Percentiles rank a stretch among this genome's conserved stretches.
Conservation (phyloP, 164 flowering plant genomes). For the Santalum album region DNA sequence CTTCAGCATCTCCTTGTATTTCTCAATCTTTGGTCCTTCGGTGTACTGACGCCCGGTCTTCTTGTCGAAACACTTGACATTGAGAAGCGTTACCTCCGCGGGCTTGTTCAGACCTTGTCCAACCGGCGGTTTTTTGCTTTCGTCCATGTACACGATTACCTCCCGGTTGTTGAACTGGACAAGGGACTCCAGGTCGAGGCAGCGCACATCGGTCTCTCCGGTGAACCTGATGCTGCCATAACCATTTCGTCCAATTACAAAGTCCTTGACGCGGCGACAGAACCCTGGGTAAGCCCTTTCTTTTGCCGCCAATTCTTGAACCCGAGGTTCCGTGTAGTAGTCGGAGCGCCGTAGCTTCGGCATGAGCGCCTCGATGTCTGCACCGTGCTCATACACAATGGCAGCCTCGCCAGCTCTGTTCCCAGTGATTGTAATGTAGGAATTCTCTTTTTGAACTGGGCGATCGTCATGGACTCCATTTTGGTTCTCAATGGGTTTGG, state of each 20-base stretch:
- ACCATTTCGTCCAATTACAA: conserved; percentile 78
- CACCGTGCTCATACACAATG: conserved; percentile 80
- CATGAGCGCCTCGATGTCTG: conserved; percentile 85
- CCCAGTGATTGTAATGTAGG: conserved; percentile 54
- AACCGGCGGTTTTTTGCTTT: conserved; percentile 82
- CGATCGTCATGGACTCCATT: conserved; percentile 48
- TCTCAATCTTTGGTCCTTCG: conserved; percentile 65
- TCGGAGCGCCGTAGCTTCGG: conserved; percentile 82
- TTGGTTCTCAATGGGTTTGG: conserved; percentile 32
- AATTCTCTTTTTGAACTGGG: conserved; percentile 38
- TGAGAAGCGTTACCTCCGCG: conserved; percentile 89
- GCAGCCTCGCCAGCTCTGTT: conserved; percentile 93
- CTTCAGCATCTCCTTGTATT: conserved; percentile 71
- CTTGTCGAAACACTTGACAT: conserved; percentile 75
- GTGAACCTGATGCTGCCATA: conserved; percentile 79
- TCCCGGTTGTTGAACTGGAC: conserved; percentile 82
- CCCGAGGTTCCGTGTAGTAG: conserved; percentile 78
- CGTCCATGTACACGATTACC: conserved; percentile 90
- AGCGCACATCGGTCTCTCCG: conserved; percentile 85
- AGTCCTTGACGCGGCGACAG: conserved; percentile 68
- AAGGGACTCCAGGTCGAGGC: conserved; percentile 78
- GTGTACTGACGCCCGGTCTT: conserved; percentile 68
- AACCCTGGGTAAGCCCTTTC: conserved; percentile 83
- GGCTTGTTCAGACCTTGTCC: conserved; percentile 96
- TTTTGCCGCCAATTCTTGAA: conserved; percentile 88